These are phyloP conservation scores for Intubia oerlemansii DNA, from an alignment of 2,329 filamentous ascomycete genomes.

Conservation along the genomic window DNA sequence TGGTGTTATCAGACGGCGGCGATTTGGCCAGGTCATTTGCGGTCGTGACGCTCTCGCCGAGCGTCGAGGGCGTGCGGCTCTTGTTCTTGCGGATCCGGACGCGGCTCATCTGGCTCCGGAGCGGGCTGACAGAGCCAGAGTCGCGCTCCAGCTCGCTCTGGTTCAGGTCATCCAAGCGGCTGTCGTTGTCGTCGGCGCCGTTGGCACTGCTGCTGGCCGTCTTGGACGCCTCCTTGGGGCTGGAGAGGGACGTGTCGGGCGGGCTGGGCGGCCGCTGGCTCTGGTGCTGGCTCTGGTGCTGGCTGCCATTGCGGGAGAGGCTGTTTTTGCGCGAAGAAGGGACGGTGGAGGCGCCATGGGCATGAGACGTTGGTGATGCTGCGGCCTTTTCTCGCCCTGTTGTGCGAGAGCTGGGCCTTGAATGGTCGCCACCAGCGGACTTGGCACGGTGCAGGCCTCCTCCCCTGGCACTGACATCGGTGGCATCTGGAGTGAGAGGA, in stretches of 20 bases:
- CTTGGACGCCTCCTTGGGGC: slow-evolving; percentile 21
- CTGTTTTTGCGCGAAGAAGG: slow-evolving; percentile 18
- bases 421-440: slow-evolving; percentile 13
- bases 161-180: slow-evolving; percentile 1
- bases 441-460: slow-evolving; percentile 22
- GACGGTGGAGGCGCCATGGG: too few relatives aligned
- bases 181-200: neutral
- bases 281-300: slow-evolving; percentile 14
- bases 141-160: slow-evolving; percentile 11
- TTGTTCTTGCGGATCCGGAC: slow-evolving; percentile 2
- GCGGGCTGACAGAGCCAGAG: neutral
- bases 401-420: slow-evolving; percentile 1
- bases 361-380: too few relatives aligned
- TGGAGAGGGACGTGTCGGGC: slow-evolving; percentile 39
- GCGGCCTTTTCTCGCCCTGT: slow-evolving; percentile 6
- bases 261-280: slow-evolving; percentile 36
- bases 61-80: slow-evolving; percentile 4
- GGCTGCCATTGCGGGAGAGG: slow-evolving; percentile 12
- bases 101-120: slow-evolving; percentile 2
- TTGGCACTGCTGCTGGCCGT: neutral
- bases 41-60: slow-evolving; percentile 9
- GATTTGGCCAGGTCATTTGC: slow-evolving; percentile 23
- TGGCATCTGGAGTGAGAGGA: slow-evolving; percentile 47
- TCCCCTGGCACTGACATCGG: slow-evolving; percentile 34
- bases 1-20: slow-evolving; percentile 24